Percentiles rank a stretch among this genome's conserved stretches.
These are phyloP conservation scores for Eucalyptus polybractea DNA, from an alignment of 345 rosid species.

Conservation along the genomic window DNA sequence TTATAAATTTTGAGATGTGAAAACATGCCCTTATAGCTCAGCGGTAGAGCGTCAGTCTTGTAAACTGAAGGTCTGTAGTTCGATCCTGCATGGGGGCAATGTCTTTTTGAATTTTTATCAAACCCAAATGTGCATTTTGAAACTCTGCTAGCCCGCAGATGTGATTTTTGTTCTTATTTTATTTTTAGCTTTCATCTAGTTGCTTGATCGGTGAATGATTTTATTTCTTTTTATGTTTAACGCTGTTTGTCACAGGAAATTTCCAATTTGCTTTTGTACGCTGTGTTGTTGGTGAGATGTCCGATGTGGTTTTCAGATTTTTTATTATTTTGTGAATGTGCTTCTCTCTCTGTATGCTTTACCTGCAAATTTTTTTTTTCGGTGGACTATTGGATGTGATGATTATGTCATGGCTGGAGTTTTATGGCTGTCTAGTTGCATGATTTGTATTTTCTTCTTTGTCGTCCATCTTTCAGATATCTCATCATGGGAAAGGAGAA, in stretches of 20 bases:
- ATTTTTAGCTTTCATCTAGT: neutral
- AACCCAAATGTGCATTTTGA: neutral
- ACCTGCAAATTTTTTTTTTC: neutral
- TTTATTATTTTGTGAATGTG: neutral
- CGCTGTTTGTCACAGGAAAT: neutral
- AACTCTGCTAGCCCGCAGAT: neutral
- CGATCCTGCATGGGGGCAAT: neutral
- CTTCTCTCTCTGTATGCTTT: neutral
- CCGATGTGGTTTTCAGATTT: neutral
- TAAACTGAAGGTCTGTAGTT: neutral
- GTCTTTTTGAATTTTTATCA: neutral
- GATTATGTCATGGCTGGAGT: neutral
- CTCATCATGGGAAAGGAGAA: slow-evolving; percentile 67
- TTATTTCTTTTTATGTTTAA: neutral
- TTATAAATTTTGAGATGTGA: neutral
- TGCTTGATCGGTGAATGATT: neutral
- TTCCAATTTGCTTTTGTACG: neutral
- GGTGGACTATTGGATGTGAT: neutral
- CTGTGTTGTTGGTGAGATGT: neutral
- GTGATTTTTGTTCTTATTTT: neutral
- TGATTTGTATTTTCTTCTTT: neutral
- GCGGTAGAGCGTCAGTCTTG: neutral
- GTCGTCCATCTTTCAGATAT: neutral
- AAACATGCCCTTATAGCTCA: neutral
- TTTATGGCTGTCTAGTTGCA: neutral